A percentile compares a stretch with the other conserved stretches of the same genome.
Evolutionary conservation across 352 stramenopile genomes (phyloP).

Genomic region (Phytophthora palmivora): DNA sequence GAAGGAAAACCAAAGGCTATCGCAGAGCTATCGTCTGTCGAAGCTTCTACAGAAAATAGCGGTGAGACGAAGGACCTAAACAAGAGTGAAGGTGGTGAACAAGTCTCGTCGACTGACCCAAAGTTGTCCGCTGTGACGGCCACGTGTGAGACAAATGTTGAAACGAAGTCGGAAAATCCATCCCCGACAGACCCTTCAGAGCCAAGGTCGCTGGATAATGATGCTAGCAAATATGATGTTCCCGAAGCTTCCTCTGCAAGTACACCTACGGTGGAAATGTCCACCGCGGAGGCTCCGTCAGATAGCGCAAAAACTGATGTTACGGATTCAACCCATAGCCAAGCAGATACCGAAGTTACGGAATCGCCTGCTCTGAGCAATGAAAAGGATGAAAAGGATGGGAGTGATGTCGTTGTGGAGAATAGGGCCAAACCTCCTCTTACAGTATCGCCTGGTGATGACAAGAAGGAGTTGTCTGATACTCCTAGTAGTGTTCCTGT

Average conservation of each 20-base stretch:
- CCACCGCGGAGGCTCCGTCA: constrained; percentile 1
- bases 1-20: constrained; percentile 9
- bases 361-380: background rate
- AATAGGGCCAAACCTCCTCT: background rate
- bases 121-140: background rate
- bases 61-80: constrained; percentile 4
- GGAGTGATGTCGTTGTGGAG: background rate
- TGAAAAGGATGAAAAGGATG: constrained; percentile 6
- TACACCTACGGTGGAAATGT: constrained; percentile 2
- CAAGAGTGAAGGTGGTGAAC: constrained; percentile 6
- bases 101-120: background rate
- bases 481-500: background rate
- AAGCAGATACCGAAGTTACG: constrained; percentile 9
- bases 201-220: background rate
- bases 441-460: constrained; percentile 3
- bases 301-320: constrained; percentile 5
- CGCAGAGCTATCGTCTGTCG: background rate
- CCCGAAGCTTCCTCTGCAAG: constrained; percentile 4
- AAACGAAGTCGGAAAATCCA: background rate
- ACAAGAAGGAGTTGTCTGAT: constrained; percentile 1
- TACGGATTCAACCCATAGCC: constrained; percentile 1
- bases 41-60: background rate
- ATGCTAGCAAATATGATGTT: background rate
- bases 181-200: background rate
- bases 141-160: constrained; percentile 4